Conservation (phyloP, 129 eudicot species). For the Ambrosia trifida region DNA sequence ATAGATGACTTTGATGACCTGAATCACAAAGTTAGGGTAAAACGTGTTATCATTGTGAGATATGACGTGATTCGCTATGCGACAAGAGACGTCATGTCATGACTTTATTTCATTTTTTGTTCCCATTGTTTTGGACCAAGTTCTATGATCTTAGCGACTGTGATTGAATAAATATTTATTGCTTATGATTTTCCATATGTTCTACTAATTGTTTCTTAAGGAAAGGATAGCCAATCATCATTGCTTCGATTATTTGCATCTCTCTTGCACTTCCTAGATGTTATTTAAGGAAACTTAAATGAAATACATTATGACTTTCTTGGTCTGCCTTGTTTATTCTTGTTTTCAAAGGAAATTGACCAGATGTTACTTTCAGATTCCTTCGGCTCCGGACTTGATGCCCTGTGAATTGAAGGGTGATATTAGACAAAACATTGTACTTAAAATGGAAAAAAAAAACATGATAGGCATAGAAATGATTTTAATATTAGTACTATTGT, state of each 20-base stretch:
- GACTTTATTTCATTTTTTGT: neutral
- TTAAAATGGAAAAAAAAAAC: no score
- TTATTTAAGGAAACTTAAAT: neutral
- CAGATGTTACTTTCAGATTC: constrained; percentile 34
- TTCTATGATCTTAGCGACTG: neutral
- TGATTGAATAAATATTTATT: neutral
- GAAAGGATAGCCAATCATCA: no score
- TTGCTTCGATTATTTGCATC: neutral
- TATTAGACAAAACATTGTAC: neutral
- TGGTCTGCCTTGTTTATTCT: constrained; percentile 43
- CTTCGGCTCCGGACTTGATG: constrained; percentile 33
- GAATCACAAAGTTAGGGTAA: neutral
- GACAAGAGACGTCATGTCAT: neutral
- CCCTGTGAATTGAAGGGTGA: constrained; percentile 29
- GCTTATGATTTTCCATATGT: no score
- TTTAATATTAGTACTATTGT: no score
- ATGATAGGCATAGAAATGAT: no score
- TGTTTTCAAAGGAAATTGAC: constrained; percentile 20
- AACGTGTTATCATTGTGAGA: neutral
- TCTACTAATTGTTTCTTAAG: no score
- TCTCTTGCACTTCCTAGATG: no score
- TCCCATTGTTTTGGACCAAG: neutral
- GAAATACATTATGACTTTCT: constrained; percentile 51
- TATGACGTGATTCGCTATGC: neutral
- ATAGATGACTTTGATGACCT: no score